These are phyloP conservation scores for Immersiporthe knoxdaviesiana DNA, from an alignment of 2,329 filamentous ascomycete species.

Conservation along the genomic window DNA sequence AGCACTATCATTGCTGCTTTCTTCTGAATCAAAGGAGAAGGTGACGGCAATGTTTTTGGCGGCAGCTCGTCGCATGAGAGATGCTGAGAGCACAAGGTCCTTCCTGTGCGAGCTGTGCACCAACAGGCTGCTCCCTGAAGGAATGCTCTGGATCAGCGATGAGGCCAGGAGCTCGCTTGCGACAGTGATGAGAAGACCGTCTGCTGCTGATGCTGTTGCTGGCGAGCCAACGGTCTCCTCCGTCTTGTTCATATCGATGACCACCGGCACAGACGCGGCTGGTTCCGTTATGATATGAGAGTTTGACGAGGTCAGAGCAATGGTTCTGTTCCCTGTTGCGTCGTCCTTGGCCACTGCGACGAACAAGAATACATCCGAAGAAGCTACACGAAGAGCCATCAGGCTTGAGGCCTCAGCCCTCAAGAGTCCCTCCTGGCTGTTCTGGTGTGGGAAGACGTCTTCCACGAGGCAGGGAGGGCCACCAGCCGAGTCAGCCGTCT, in stretches of 20 bases:
- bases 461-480: constrained; percentile 4
- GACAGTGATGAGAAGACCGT: background rate
- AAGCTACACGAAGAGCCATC: constrained; percentile 26
- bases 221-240: background rate
- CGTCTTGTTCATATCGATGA: too few relatives aligned
- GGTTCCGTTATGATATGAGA: background rate
- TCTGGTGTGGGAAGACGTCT: background rate
- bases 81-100: background rate
- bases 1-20: background rate
- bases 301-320: background rate
- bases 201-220: background rate
- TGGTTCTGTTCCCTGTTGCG: constrained; percentile 2
- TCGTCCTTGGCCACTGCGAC: constrained; percentile 8
- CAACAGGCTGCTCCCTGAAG: constrained; percentile 4
- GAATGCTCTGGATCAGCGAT: background rate
- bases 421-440: background rate
- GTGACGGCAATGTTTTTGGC: background rate
- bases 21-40: background rate
- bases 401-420: background rate
- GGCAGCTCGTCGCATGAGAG: constrained; percentile 2
- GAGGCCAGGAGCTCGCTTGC: background rate
- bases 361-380: constrained; percentile 29
- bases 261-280: background rate
- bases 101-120: background rate
- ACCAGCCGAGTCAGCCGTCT: constrained; percentile 4